Conservation (phyloP, 371 early-diverging fungal species). For the Conidiobolus incongruus region DNA sequence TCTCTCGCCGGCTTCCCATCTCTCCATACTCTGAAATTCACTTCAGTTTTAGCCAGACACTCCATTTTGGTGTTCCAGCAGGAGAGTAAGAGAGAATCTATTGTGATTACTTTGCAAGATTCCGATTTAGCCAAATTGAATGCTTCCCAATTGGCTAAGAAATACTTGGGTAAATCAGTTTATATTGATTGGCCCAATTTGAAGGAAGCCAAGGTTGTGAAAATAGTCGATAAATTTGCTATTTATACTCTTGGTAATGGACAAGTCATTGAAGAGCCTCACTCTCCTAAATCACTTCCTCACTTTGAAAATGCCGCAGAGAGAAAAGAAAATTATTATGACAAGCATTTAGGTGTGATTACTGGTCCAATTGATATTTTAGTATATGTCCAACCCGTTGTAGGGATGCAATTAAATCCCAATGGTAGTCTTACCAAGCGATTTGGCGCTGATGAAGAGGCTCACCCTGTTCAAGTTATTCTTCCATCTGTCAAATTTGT, state of each 20-base stretch:
- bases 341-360: not conserved
- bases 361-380: not conserved
- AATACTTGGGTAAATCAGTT: conserved; percentile 27
- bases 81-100: conserved; percentile 27
- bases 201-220: not conserved
- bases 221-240: not conserved
- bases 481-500: conserved; percentile 28
- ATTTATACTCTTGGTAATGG: not conserved
- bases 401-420: conserved; percentile 34
- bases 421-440: conserved; percentile 73
- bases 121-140: not conserved
- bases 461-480: conserved; percentile 43
- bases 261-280: not conserved
- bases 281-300: not conserved
- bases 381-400: not conserved
- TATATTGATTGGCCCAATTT: conserved; percentile 20
- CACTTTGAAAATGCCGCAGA: not conserved
- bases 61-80: conserved; percentile 68
- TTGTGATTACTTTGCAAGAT: conserved; percentile 1
- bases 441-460: conserved; percentile 34
- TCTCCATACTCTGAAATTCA: conserved; percentile 48
- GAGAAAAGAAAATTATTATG: not conserved
- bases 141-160: conserved; percentile 17
- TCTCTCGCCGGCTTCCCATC: conserved; percentile 82
- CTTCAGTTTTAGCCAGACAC: conserved; percentile 37